Conservation (phyloP, 1,284 basidiomycete genomes). For the Garcileccinum viscosum region DNA sequence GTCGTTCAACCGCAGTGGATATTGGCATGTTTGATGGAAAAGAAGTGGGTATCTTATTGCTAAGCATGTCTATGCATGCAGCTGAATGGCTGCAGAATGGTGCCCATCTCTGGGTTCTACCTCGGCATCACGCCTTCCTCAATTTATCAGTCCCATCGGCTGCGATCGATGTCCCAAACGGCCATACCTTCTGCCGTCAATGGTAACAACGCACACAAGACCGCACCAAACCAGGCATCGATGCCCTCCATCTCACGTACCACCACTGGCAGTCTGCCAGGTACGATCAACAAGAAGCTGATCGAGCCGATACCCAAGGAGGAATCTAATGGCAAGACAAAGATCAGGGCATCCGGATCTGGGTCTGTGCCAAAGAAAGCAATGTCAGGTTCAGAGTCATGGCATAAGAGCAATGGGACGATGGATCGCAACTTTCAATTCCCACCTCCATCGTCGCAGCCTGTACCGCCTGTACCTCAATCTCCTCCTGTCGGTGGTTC, state of each 20-base stretch:
- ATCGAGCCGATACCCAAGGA: conserved; percentile 62
- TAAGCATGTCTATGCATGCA: neutral
- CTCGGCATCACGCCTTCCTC: conserved; percentile 70
- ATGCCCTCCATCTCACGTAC: conserved; percentile 26
- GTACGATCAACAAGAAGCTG: conserved; percentile 17
- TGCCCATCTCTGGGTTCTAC: conserved; percentile 84
- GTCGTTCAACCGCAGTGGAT: conserved; percentile 92
- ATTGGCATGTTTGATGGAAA: conserved; percentile 81
- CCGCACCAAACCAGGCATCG: conserved; percentile 37
- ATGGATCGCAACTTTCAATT: conserved; percentile 84
- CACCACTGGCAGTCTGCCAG: conserved; percentile 27
- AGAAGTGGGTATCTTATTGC: conserved; percentile 60
- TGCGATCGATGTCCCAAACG: conserved; percentile 77
- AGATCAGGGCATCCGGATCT: conserved; percentile 2
- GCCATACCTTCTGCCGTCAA: conserved; percentile 52
- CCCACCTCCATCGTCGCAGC: conserved; percentile 48
- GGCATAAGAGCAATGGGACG: conserved; percentile 60
- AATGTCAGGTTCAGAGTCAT: conserved; percentile 30
- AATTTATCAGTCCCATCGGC: conserved; percentile 54
- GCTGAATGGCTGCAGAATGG: conserved; percentile 63
- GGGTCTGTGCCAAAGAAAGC: conserved; percentile 17
- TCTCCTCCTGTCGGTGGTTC: neutral
- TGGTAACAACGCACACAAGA: conserved; percentile 43
- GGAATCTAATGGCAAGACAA: conserved; percentile 38
- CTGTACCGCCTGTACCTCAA: conserved; percentile 18